phyloP scores from a whole-genome alignment of 768 basidiomycete species.

The Termitomyces titanicus region DNA sequence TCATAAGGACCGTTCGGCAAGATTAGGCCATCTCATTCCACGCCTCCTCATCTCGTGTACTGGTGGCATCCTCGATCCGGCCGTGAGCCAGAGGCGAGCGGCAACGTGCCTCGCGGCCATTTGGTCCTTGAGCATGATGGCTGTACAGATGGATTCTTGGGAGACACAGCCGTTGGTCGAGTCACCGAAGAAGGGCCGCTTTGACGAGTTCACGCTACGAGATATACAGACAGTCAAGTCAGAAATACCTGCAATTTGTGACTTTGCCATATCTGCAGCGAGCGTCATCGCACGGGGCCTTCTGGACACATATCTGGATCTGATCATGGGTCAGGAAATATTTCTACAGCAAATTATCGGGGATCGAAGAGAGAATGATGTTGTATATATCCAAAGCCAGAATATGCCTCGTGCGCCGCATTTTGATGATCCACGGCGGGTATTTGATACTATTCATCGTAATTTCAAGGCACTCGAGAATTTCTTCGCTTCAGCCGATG shows the following conservation, averaged over 20 bases:
- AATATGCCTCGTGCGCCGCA: not conserved
- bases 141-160: slow-evolving; percentile 22
- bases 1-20: not conserved
- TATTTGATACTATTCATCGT: not conserved
- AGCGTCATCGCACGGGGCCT: slow-evolving; percentile 28
- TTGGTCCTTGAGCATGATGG: slow-evolving; percentile 41
- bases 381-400: not conserved
- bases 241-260: slow-evolving; percentile 22
- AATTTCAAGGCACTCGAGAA: not conserved
- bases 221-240: slow-evolving; percentile 20
- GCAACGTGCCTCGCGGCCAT: slow-evolving; percentile 34
- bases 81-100: slow-evolving; percentile 26
- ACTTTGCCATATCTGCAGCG: slow-evolving; percentile 26
- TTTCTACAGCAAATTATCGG: not conserved
- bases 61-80: slow-evolving; percentile 20
- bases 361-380: not conserved
- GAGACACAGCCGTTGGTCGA: slow-evolving; percentile 6
- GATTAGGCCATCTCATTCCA: slow-evolving; percentile 11
- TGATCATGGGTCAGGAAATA: not conserved
- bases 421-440: not conserved
- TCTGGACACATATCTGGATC: slow-evolving; percentile 30
- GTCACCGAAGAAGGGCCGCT: slow-evolving; percentile 18
- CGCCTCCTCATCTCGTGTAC: slow-evolving; percentile 28
- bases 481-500: not conserved
- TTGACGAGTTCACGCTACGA: slow-evolving; percentile 12